phyloP scores from a whole-genome alignment of 2,329 filamentous ascomycete genomes.

The Ophiostoma perfectum region DNA sequence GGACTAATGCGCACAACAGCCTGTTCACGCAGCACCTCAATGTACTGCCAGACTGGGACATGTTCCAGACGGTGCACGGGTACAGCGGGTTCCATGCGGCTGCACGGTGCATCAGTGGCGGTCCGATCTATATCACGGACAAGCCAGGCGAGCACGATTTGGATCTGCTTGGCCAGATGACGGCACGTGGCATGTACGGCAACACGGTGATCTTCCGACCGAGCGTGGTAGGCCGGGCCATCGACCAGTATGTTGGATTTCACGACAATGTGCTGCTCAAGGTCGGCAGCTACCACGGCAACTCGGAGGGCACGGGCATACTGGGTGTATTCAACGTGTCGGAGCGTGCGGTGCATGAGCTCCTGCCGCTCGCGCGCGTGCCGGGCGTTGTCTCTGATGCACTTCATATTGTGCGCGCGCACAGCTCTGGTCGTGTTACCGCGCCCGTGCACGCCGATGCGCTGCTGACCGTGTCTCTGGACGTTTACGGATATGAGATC shows the following conservation, averaged over 20 bases:
- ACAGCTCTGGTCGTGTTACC: slow-evolving; percentile 60
- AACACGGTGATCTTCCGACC: slow-evolving; percentile 78
- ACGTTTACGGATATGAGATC: slow-evolving; percentile 69
- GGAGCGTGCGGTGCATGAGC: slow-evolving; percentile 53
- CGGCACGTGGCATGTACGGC: slow-evolving; percentile 63
- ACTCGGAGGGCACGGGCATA: slow-evolving; percentile 60
- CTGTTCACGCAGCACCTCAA: slow-evolving; percentile 81
- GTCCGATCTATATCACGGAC: slow-evolving; percentile 93
- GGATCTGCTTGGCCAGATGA: slow-evolving; percentile 72
- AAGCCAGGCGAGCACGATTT: slow-evolving; percentile 75
- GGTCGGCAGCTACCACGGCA: slow-evolving; percentile 71
- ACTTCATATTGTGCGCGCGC: slow-evolving; percentile 67
- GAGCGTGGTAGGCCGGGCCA: slow-evolving; percentile 64
- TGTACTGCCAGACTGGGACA: slow-evolving; percentile 75
- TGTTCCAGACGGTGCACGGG: slow-evolving; percentile 60
- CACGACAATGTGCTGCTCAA: slow-evolving; percentile 69
- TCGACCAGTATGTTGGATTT: slow-evolving; percentile 70
- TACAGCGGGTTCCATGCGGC: slow-evolving; percentile 85
- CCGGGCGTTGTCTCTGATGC: slow-evolving; percentile 55
- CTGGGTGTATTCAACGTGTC: slow-evolving; percentile 82
- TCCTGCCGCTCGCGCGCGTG: slow-evolving; percentile 67
- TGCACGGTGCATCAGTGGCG: slow-evolving; percentile 81
- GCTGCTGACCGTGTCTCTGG: slow-evolving; percentile 59
- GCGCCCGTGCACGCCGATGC: slow-evolving; percentile 41
- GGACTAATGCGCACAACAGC: slow-evolving; percentile 85